Conservation (phyloP, 1,284 basidiomycete species). For the Ceratobasidium sp. region DNA sequence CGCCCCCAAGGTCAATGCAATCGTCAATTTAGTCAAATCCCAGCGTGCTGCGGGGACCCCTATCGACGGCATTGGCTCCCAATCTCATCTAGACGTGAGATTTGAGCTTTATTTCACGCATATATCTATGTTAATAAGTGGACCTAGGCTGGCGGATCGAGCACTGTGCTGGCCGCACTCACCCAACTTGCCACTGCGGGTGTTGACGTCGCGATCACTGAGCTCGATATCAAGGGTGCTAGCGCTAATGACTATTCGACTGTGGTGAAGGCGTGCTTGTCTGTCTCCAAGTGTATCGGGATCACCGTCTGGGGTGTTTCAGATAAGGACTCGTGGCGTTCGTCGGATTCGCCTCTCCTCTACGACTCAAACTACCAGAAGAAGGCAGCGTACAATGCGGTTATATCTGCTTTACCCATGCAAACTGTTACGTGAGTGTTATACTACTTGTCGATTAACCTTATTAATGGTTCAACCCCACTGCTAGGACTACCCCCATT, state of each 20-base stretch:
- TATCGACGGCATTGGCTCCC: constrained; percentile 71
- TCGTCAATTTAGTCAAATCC: constrained; percentile 65
- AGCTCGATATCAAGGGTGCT: constrained; percentile 32
- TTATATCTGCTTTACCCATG: constrained; percentile 19
- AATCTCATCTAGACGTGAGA: constrained; percentile 52
- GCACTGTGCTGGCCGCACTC: constrained; percentile 63
- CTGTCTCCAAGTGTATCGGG: constrained; percentile 39
- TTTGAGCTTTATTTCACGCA: constrained; percentile 52
- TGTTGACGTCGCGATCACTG: constrained; percentile 28
- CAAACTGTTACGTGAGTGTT: neutral
- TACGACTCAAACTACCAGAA: constrained; percentile 42
- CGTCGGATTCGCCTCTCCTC: constrained; percentile 34
- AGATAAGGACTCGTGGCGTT: constrained; percentile 43
- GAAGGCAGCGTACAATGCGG: constrained; percentile 45
- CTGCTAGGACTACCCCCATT: neutral
- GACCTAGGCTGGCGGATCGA: constrained; percentile 67
- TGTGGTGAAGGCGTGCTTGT: constrained; percentile 40
- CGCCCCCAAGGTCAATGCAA: constrained; percentile 67
- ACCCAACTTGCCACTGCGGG: neutral
- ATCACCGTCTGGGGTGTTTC: constrained; percentile 43
- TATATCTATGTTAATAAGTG: constrained; percentile 60
- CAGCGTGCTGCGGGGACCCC: constrained; percentile 64
- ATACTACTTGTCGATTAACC: neutral
- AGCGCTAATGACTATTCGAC: constrained; percentile 35
- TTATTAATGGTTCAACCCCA: neutral